Conservation (phyloP, 2,329 filamentous ascomycete genomes). For the Lachnellula arida region DNA sequence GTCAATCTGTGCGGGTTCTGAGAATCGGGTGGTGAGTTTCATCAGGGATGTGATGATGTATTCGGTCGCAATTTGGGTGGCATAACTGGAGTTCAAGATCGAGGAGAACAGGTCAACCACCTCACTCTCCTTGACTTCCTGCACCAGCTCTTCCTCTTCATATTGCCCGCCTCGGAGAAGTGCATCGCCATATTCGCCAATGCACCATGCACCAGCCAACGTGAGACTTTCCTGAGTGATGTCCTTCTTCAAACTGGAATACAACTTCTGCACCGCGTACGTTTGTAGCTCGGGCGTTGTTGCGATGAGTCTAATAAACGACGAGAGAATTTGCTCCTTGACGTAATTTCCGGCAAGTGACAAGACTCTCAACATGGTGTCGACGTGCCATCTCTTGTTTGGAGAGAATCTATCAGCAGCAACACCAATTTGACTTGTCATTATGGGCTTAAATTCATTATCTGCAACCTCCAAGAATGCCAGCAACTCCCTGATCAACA, state of each 20-base stretch:
- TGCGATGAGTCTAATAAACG: conserved; percentile 91
- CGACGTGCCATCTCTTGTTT: conserved; percentile 97
- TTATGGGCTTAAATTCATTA: conserved; percentile 96
- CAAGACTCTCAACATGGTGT: conserved; percentile 92
- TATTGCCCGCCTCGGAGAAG: conserved; percentile 86
- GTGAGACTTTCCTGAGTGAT: conserved; percentile 97
- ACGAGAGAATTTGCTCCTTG: conserved; percentile 95
- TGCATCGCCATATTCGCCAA: conserved; percentile 92
- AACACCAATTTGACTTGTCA: conserved; percentile 97
- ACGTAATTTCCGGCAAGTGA: conserved; percentile 95
- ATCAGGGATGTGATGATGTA: conserved; percentile 94
- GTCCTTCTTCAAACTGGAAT: conserved; percentile 84
- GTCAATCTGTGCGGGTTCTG: conserved; percentile 80
- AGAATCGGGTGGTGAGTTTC: conserved; percentile 87
- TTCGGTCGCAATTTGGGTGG: conserved; percentile 84
- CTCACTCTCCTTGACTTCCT: conserved; percentile 77
- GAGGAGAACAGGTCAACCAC: conserved; percentile 88
- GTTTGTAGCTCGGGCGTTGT: conserved; percentile 93
- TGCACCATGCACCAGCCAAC: conserved; percentile 91
- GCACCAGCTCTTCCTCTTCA: conserved; percentile 86
- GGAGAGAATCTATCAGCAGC: conserved; percentile 94
- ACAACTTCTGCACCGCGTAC: conserved; percentile 94
- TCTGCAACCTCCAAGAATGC: conserved; percentile 96
- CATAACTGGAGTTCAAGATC: conserved; percentile 92
- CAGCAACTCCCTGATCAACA: conserved; percentile 86